A percentile compares a stretch with the other conserved stretches of the same genome.
Conservation (phyloP, 345 rosid species). For the Eucalyptus erythrocorys region DNA sequence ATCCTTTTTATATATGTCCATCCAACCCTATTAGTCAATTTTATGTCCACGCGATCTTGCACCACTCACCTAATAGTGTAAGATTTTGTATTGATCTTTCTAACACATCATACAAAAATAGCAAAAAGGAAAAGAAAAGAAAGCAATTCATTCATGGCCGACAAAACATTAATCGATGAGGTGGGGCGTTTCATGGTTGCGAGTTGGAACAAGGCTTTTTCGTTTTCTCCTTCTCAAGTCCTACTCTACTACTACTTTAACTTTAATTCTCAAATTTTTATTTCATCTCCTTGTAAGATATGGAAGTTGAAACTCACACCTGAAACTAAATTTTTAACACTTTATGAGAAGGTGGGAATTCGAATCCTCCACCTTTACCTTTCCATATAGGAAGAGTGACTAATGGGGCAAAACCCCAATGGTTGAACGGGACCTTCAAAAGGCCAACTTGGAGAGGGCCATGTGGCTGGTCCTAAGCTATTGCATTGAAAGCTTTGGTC, state of each 20-base stretch:
- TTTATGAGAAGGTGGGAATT: too few relatives aligned
- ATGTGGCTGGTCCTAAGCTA: neutral
- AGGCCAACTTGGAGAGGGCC: neutral
- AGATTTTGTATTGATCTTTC: neutral
- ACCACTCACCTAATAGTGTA: neutral
- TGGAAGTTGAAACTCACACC: too few relatives aligned
- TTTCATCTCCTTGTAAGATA: accelerated
- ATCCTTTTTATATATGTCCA: neutral
- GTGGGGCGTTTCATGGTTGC: neutral
- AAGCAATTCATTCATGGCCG: neutral
- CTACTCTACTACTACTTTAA: too few relatives aligned
- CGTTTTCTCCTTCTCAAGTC: accelerated
- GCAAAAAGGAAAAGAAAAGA: neutral
- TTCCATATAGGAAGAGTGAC: too few relatives aligned
- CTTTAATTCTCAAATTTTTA: too few relatives aligned
- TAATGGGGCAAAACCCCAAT: too few relatives aligned
- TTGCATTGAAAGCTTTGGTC: neutral
- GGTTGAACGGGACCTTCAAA: neutral
- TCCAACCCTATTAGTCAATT: neutral
- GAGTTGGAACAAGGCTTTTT: neutral
- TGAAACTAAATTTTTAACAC: too few relatives aligned
- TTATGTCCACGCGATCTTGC: too few relatives aligned
- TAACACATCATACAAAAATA: neutral
- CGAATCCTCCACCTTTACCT: accelerated
- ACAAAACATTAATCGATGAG: neutral